Base-by-base conservation (phyloP, 306 rosid species). In the Glycine tomentella region DNA sequence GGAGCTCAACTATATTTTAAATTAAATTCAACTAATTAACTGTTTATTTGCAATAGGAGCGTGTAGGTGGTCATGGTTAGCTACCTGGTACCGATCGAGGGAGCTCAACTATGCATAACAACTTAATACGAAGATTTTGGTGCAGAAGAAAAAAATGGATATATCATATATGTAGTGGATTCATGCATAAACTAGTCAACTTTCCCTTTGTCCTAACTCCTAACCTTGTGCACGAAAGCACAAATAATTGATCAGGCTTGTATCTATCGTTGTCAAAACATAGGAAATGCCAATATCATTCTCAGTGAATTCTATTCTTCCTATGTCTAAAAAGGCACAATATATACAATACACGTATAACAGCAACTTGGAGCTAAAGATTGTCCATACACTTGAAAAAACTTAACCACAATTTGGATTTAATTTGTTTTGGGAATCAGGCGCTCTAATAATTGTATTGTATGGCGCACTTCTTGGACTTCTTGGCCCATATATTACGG, bases 81-180 rank as follows among this genome's bases (percentile, higher is more conserved):
- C 38, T 34, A 34, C 4, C 38, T 34, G 4, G 38, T 34, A 34
- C 38, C 4, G 38, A 34, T 34, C 0, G 38, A 34, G 38, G 38
- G 38, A 20, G 31, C 31, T 25, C 31, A 25, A 34, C 38, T 34
- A n/a, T n/a, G n/a, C n/a, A n/a, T n/a, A n/a, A n/a, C n/a, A n/a
- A n/a, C n/a, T n/a, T n/a, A 40, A 40, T 40, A 44, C 8, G 56
- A 66, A 68, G 5, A 9, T 5, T 10, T 14, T 79, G 68, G 34
- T 14, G 77, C 17, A n/a, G 48, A 64, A 72, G n/a, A 80, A 49
- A 48, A 0, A 9, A 48, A 15, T 3, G n/a, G 14, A 51, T 25
- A 59, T n/a, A 62, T 49, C 6, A 40, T 34, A 34, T 34, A 34
- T 5, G 8, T 76, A 67, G 90, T 83, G 91, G 89, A 76, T 91